phyloP scores from a whole-genome alignment of 2,329 filamentous ascomycete species.

The Huntiella bhutanensis region DNA sequence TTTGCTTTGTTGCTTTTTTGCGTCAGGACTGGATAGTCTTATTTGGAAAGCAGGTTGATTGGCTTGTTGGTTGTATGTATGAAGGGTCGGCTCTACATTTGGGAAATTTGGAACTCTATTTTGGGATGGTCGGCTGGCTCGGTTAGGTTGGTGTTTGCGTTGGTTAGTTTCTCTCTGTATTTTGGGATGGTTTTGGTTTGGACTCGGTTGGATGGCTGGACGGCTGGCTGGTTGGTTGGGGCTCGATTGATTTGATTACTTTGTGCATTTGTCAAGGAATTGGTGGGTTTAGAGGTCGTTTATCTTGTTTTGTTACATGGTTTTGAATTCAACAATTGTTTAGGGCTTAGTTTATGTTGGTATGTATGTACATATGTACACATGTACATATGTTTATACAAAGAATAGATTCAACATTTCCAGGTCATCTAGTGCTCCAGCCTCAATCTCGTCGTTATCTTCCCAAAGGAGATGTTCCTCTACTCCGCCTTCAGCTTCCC shows the following conservation, averaged over 20 bases:
- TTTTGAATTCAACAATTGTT: neutral
- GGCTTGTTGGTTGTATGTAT: conserved; percentile 6
- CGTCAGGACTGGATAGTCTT: neutral
- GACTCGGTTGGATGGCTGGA: neutral
- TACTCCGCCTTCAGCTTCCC: neutral
- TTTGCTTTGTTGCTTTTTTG: neutral
- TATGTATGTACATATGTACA: too few relatives aligned
- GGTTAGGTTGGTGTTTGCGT: neutral
- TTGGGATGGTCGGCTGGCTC: neutral
- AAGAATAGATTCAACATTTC: too few relatives aligned
- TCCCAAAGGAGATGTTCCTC: neutral
- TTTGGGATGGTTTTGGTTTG: neutral
- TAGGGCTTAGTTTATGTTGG: too few relatives aligned
- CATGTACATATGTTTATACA: too few relatives aligned
- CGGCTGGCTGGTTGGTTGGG: neutral
- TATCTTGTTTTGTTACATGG: conserved; percentile 3
- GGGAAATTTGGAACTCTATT: too few relatives aligned
- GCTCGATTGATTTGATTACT: conserved; percentile 3
- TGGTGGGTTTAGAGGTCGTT: conserved; percentile 5
- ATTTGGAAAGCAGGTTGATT: conserved; percentile 1
- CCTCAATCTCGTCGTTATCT: neutral
- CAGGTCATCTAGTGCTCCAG: neutral
- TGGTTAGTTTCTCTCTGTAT: neutral
- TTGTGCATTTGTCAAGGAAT: conserved; percentile 4
- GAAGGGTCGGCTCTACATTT: too few relatives aligned